A percentile compares a stretch with the other conserved stretches of the same genome.
phyloP scores from a whole-genome alignment of 805 yeast genomes.

The Nakazawaea populi region DNA sequence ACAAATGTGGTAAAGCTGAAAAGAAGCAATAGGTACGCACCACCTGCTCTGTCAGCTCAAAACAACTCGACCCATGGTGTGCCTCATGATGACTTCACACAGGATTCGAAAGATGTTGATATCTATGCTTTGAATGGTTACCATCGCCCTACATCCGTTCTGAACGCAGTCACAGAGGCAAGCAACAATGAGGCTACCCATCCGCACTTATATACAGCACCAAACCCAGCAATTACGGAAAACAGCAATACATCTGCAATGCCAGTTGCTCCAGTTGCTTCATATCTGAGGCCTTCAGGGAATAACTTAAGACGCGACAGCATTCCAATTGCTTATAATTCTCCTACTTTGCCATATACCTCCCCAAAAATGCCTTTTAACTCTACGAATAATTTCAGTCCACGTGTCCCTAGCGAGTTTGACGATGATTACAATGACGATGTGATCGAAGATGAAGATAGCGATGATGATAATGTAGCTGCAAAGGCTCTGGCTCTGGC shows the following conservation, averaged over 20 bases:
- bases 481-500: slow-evolving; percentile 16
- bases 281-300: neutral
- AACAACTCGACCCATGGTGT: neutral
- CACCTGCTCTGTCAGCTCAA: neutral
- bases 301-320: neutral
- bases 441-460: slow-evolving; percentile 36
- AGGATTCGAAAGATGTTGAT: neutral
- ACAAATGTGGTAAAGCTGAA: neutral
- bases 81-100: too few species aligned
- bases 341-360: neutral
- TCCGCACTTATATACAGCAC: too few species aligned
- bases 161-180: neutral
- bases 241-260: neutral
- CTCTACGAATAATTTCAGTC: neutral
- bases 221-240: neutral
- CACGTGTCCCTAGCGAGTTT: neutral
- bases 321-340: neutral
- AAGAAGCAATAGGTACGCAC: slow-evolving; percentile 9
- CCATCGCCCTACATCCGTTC: neutral
- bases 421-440: slow-evolving; percentile 44
- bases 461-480: slow-evolving; percentile 27
- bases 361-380: neutral
- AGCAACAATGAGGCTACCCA: neutral
- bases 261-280: neutral
- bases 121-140: slow-evolving; percentile 8